Base-by-base conservation (phyloP, 352 stramenopile species). In the Phytophthora ohioensis region DNA sequence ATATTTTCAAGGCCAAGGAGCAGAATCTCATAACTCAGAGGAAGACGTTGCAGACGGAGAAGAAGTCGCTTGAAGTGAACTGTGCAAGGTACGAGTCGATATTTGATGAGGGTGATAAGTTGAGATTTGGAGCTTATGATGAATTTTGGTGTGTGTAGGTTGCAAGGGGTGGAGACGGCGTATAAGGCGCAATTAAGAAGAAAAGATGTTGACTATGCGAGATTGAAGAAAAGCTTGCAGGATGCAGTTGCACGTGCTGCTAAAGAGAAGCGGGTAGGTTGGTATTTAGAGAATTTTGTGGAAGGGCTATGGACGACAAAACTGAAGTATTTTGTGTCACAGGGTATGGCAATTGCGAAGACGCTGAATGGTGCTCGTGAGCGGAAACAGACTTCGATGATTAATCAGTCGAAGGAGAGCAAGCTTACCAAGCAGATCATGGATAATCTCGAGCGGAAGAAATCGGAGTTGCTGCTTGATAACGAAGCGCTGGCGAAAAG, bases 191-290 rank as follows among this genome's bases (percentile, higher is more conserved):
- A 95, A 49, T 35, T 95, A 57, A 78, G 86, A 27, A 80, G 79
- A 39, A 93, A 92, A 58, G 88, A 95, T 64, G 75, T 87, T 36
- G 82, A 92, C 38, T 93, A 94, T 69, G 82, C 91, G 56, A 78
- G 88, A 5, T 64, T 95, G 11, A 78, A 81, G 43, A 93, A 93
- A 70, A 89, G 52, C 49, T 60, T 93, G n/a, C 80, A 93, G 62
- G 82, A 91, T 27, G 71, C 69, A 0, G 76, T 80, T 1, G 71
- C 71, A 32, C 82, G 84, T 30, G 77, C 69, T 58, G 69, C 73
- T 31, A 93, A 90, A 59, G 82, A 90, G 52, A 84, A 88, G 52
- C 65, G 80, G 46, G 85, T 92, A 69, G 8, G 72, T 59, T 15
- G 27, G 51, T 30, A 6, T 35, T 42, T 0, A 27, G 41, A 34